Evolutionary conservation across 202 grass and related monocot genomes (phyloP), one percentile per base, ranked within the genome.

Genomic region (Musa balbisiana): DNA sequence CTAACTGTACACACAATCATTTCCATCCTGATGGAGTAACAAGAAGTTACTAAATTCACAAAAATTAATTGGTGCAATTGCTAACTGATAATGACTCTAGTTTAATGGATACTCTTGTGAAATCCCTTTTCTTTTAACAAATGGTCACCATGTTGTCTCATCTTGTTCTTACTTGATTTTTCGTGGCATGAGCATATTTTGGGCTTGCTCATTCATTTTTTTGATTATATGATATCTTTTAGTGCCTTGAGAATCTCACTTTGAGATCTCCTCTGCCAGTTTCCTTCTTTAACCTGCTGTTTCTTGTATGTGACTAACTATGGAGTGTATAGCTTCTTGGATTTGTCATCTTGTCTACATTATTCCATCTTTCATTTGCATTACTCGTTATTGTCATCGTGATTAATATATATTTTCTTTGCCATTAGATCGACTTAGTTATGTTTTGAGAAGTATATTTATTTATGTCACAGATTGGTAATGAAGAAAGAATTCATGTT

Each of bases 401-500:
- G 20, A 14, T 55, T 27, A 23, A n/a, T 56, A 19, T 71, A 21
- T 14, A 71, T 24, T 53, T 11, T 27, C 23, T 53, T 53, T 53
- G 27, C 53, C 14, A 51, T 20, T 56, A 49, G 17, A 17, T 26
- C 19, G 4, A 59, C 24, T 14, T 51, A 12, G 17, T 16, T 62
- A 49, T 63, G 27, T 12, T 78, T 78, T 82, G 64, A 55, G 56
- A 20, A 68, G 64, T 76, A 55, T 68, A 82, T 17, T 71, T 69
- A 43, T 81, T 29, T 85, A 64, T 83, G 67, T 83, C 73, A 29
- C 82, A 99, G 91, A 87, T 99, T 71, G 91, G 95, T 69, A 92
- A 89, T 82, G 89, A 92, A 85, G 91, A 99, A 81, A 94, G 81
- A 82, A 88, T 99, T 72, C 95, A 99, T 63, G 95, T 95, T 15